Conservation (phyloP, 1,139 yeast species). For the Suhomyces bokatorum region DNA sequence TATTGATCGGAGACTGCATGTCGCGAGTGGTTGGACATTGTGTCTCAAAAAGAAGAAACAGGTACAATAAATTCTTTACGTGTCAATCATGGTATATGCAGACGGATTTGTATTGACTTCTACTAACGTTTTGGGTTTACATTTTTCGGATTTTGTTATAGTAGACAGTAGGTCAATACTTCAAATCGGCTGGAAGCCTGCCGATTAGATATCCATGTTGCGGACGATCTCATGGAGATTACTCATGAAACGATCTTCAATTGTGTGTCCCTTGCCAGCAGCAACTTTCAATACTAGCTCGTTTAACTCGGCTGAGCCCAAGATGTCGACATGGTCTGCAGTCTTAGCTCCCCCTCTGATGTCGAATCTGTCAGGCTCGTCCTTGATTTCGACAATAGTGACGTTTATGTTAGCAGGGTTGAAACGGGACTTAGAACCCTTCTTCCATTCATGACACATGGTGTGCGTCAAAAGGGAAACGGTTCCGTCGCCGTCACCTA, state of each 20-base stretch:
- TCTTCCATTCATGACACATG: constrained; percentile 82
- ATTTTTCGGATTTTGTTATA: background rate
- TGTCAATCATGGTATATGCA: background rate
- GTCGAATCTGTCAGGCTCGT: constrained; percentile 91
- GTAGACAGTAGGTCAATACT: too few relatives aligned
- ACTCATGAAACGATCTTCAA: constrained; percentile 61
- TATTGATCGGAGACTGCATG: constrained; percentile 1
- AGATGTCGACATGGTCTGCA: constrained; percentile 95
- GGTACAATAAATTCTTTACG: background rate
- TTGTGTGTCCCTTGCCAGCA: constrained; percentile 70
- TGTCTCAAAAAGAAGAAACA: background rate
- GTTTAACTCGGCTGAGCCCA: constrained; percentile 90
- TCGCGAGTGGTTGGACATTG: background rate
- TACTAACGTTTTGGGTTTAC: background rate
- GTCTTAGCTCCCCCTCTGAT: constrained; percentile 97
- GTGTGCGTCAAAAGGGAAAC: constrained; percentile 82
- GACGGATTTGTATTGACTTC: background rate
- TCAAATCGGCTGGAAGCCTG: background rate
- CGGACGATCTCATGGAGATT: constrained; percentile 59
- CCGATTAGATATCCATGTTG: constrained; percentile 36
- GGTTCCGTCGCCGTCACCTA: constrained; percentile 97
- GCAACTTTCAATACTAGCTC: constrained; percentile 82
- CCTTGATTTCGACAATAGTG: constrained; percentile 83
- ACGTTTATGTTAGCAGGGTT: constrained; percentile 79
- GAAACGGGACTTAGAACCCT: constrained; percentile 58